Conservation (phyloP, 805 yeast genomes). For the Ogataea corticis region DNA sequence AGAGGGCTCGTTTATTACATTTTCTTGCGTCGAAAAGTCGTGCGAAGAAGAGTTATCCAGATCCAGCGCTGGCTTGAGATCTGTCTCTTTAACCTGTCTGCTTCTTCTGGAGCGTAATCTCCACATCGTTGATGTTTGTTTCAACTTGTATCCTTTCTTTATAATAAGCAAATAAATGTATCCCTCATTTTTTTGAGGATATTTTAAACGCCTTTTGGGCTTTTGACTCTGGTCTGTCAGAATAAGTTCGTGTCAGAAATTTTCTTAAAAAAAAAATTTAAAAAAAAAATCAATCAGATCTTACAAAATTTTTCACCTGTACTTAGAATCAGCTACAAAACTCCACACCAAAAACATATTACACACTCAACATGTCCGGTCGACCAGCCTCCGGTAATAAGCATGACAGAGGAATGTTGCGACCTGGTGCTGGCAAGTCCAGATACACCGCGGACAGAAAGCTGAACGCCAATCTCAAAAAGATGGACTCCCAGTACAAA, state of each 20-base stretch:
- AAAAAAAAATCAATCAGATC: neutral
- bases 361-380: neutral
- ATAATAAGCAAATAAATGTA: neutral
- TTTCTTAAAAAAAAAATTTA: neutral
- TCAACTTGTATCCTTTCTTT: neutral
- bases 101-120: conserved; percentile 7
- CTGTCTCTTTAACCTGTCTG: neutral
- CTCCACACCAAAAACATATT: neutral
- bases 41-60: neutral
- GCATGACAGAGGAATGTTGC: neutral
- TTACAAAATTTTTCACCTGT: conserved; percentile 4
- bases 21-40: neutral
- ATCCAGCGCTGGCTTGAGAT: neutral
- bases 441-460: conserved; percentile 44
- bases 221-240: conserved; percentile 14
- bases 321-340: neutral
- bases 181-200: neutral
- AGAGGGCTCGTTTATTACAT: neutral
- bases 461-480: conserved; percentile 63
- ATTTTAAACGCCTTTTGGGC: neutral
- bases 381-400: neutral
- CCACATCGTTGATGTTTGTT: conserved; percentile 9
- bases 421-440: neutral
- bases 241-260: conserved; percentile 5
- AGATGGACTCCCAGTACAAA: conserved; percentile 68